These are phyloP conservation scores for Diaporthe amygdali DNA, from an alignment of 2,329 filamentous ascomycete genomes.

Conservation along the genomic window DNA sequence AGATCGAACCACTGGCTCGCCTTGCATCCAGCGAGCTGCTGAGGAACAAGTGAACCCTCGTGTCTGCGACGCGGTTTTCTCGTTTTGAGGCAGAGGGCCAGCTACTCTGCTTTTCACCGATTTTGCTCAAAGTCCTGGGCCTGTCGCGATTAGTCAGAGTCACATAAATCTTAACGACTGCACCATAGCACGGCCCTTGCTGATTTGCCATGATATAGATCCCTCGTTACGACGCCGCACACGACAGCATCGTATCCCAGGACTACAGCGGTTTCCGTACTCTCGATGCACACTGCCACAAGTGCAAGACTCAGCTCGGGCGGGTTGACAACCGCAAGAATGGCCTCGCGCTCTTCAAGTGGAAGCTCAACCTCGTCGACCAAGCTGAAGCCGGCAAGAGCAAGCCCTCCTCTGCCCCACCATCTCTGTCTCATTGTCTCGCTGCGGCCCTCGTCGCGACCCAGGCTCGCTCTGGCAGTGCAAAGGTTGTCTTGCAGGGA, in stretches of 20 bases:
- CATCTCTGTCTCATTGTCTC: conserved; percentile 55
- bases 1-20: conserved; percentile 50
- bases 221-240: conserved; percentile 20
- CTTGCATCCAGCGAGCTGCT: conserved; percentile 34
- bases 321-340: conserved; percentile 49
- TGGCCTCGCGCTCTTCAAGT: conserved; percentile 62
- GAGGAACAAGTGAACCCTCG: conserved; percentile 41
- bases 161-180: not conserved
- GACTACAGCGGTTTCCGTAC: conserved; percentile 6
- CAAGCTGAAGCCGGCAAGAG: conserved; percentile 29
- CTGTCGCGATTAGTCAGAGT: conserved; percentile 27
- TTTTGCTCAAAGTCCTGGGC: conserved; percentile 23
- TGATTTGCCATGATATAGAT: not conserved
- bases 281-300: conserved; percentile 50
- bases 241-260: conserved; percentile 18
- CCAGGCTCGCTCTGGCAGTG: conserved; percentile 60
- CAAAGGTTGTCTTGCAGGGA: conserved; percentile 59
- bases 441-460: conserved; percentile 58
- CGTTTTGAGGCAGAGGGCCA: conserved; percentile 25
- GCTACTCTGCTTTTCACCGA: conserved; percentile 16
- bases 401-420: conserved; percentile 29
- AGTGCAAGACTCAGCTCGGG: conserved; percentile 53
- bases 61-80: conserved; percentile 46
- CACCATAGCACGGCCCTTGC: too few relatives aligned
- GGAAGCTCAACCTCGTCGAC: conserved; percentile 53